Percentiles rank a stretch among this genome's conserved stretches.
phyloP scores from a whole-genome alignment of 352 stramenopile species.

The Achlya hypogyna region DNA sequence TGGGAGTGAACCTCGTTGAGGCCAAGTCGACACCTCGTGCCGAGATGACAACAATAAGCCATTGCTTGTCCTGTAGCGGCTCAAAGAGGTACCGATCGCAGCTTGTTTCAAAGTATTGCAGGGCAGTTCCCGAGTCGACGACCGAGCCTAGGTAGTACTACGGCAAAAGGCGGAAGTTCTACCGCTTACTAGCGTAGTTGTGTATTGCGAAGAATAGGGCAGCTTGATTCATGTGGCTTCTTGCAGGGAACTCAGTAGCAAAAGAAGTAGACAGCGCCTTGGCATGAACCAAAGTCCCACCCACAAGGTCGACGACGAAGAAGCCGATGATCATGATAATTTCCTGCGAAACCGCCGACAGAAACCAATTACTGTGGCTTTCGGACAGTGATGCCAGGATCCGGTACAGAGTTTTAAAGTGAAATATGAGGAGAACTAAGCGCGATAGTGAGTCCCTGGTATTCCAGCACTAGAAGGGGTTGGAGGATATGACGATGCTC shows the following conservation, averaged over 20 bases:
- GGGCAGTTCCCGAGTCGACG: neutral
- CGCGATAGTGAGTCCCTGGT: too few relatives aligned
- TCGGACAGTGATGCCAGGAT: too few relatives aligned
- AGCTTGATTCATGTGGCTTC: constrained; percentile 13
- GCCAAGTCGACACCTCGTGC: neutral
- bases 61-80: constrained; percentile 6
- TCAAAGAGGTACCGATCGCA: constrained; percentile 1
- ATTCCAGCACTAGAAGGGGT: too few relatives aligned
- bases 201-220: constrained; percentile 3
- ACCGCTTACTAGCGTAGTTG: neutral
- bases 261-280: neutral
- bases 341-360: too few relatives aligned
- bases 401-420: too few relatives aligned
- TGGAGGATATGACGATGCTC: too few relatives aligned
- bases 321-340: constrained; percentile 5
- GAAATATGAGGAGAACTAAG: too few relatives aligned
- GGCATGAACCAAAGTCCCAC: neutral
- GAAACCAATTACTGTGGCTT: too few relatives aligned
- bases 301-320: constrained; percentile 6
- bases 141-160: neutral
- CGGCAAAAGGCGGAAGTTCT: neutral
- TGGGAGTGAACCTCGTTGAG: neutral
- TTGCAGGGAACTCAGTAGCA: neutral
- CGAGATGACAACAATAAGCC: constrained; percentile 4
- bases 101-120: constrained; percentile 7